Evolutionary conservation across 306 rosid genomes (phyloP), one percentile per base, ranked within the genome.

Genomic region (Cucurbita ficifolia): DNA sequence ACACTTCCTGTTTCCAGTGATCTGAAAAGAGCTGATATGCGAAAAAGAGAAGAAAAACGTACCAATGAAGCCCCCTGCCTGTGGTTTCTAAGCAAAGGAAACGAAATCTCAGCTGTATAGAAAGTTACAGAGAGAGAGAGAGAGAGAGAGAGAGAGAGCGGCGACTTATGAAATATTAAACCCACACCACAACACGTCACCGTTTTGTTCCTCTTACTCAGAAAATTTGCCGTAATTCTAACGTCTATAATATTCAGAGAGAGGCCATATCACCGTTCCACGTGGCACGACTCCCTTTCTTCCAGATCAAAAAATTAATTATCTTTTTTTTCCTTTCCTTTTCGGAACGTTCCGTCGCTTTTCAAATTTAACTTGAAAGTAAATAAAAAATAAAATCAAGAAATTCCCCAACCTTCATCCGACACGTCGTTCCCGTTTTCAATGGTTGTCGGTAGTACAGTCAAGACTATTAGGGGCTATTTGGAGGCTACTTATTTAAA

Each of bases 71-170:
- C 75, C 56, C 40, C 21, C 42, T 8, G 6, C 76, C 72, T 57
- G 55, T 68, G 83, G 76, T 70, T 85, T 87, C 29, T 76, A 81
- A 86, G 96, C 80, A 81, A 80, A 90, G 88, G 79, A 77, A 75
- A 80, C 79, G 89, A 79, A 94, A 89, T 86, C 96, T 86, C 81
- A 85, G 77, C 78, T 67, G 71, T 59, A 88, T 17, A 14, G 58
- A 73, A 79, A 82, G 80, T 70, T 79, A 54, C 43, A 73, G 79
- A 75, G 68, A 36, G 80, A 70, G 76, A 78, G 75, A 81, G 86
- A 72, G 82, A 36, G 70, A 67, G 73, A 53, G 65, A 75, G 81
- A 61, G 76, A 79, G 76, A 80, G 87, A 72, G 85, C 82, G 79
- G 89, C 83, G 79, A 73, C 81, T 88, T 77, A 79, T 81, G 80